Percentiles rank a stretch among this genome's conserved stretches.
phyloP scores from a whole-genome alignment of 306 rosid species.

The Sphenostylis stenocarpa region DNA sequence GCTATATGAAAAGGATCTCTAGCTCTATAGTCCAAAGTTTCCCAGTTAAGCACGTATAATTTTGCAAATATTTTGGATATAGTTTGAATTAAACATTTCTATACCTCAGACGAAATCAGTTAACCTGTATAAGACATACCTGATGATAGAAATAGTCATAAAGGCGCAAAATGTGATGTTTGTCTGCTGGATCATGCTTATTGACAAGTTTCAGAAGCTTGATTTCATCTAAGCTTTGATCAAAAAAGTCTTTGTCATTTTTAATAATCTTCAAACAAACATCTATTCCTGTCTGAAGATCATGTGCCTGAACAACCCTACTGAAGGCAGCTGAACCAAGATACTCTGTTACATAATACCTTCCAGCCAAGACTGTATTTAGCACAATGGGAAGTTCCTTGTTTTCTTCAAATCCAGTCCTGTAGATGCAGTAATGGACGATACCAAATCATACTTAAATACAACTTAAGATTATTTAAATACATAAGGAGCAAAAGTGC shows the following conservation, averaged over 20 bases:
- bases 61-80: slow-evolving; percentile 21
- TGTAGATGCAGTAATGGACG: slow-evolving; percentile 48
- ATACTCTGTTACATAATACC: slow-evolving; percentile 86
- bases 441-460: slow-evolving; percentile 36
- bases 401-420: slow-evolving; percentile 99
- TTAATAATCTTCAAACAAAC: slow-evolving; percentile 98
- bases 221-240: slow-evolving; percentile 96
- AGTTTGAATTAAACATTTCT: slow-evolving; percentile 10
- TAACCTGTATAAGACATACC: slow-evolving; percentile 43
- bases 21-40: slow-evolving; percentile 5
- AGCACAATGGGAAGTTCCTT: slow-evolving; percentile 90
- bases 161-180: slow-evolving; percentile 78
- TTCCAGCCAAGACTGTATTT: slow-evolving; percentile 78
- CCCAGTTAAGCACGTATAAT: neutral
- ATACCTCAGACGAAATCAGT: slow-evolving; percentile 12
- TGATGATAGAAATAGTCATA: slow-evolving; percentile 96
- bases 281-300: slow-evolving; percentile 77
- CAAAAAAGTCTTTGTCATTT: slow-evolving; percentile 96
- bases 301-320: slow-evolving; percentile 93
- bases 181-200: slow-evolving; percentile 86
- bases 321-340: slow-evolving; percentile 98
- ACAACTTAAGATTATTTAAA: slow-evolving; percentile 31
- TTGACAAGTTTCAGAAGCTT: slow-evolving; percentile 94
- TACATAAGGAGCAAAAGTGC: slow-evolving; percentile 5
- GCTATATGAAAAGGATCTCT: neutral